Conservation (phyloP, 2,329 filamentous ascomycete species). For the Neoascochyta sp. region DNA sequence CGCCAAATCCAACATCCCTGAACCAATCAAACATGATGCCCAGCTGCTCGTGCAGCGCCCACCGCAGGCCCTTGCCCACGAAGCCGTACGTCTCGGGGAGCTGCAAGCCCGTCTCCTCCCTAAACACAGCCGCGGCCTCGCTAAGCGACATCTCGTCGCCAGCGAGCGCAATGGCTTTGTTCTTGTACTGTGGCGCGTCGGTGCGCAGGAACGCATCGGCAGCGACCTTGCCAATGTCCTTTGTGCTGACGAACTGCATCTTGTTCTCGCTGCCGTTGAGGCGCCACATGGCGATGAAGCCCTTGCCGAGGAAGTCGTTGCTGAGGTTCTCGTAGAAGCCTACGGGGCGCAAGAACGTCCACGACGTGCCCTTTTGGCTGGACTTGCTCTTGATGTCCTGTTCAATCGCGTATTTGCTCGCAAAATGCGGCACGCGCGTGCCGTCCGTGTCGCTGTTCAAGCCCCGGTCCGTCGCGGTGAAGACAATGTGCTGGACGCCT, state of each 20-base stretch:
- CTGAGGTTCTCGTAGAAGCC: constrained; percentile 58
- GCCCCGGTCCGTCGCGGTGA: constrained; percentile 38
- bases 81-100: constrained; percentile 42
- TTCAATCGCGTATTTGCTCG: constrained; percentile 59
- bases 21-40: constrained; percentile 50
- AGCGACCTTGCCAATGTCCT: constrained; percentile 50
- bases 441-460: constrained; percentile 47
- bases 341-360: constrained; percentile 58
- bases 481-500: constrained; percentile 38
- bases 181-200: constrained; percentile 41
- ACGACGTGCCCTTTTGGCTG: constrained; percentile 48
- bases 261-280: constrained; percentile 32
- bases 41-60: constrained; percentile 39
- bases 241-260: constrained; percentile 34
- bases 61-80: constrained; percentile 24
- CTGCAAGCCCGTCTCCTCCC: constrained; percentile 41
- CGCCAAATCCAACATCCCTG: constrained; percentile 40
- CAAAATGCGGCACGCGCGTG: constrained; percentile 59
- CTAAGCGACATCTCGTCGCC: constrained; percentile 48
- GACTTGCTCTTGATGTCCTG: constrained; percentile 48
- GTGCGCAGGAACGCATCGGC: constrained; percentile 44
- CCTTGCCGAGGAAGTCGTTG: constrained; percentile 44
- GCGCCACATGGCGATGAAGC: constrained; percentile 41
- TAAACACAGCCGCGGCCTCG: constrained; percentile 42
- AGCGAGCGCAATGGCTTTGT: constrained; percentile 44